These are phyloP conservation scores for Venturia carpophila DNA, from an alignment of 2,329 filamentous ascomycete species.

Conservation along the genomic window DNA sequence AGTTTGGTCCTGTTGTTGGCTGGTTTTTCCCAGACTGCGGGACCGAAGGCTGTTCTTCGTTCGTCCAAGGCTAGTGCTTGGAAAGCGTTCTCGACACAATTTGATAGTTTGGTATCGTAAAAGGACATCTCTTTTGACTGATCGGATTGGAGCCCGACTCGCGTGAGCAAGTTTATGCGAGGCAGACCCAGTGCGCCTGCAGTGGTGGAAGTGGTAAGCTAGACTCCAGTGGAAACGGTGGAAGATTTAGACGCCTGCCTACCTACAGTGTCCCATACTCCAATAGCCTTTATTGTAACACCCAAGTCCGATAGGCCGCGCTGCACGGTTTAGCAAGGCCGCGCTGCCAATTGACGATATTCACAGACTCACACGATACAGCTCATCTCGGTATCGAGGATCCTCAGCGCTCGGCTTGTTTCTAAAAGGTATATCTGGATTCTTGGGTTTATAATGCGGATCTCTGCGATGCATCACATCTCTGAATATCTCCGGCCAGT, in stretches of 20 bases:
- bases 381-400: constrained; percentile 37
- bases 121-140: constrained; percentile 36
- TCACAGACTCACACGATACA: constrained; percentile 26
- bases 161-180: constrained; percentile 35
- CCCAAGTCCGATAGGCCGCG: constrained; percentile 28
- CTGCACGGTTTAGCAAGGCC: constrained; percentile 12
- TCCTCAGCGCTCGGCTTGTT: constrained; percentile 39
- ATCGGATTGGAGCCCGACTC: constrained; percentile 29
- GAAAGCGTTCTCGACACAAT: constrained; percentile 37
- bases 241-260: neutral
- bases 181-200: constrained; percentile 37
- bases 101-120: constrained; percentile 40
- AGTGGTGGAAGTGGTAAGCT: constrained; percentile 2
- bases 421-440: constrained; percentile 40
- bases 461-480: constrained; percentile 40
- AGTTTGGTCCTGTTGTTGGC: constrained; percentile 37
- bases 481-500: constrained; percentile 40
- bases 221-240: neutral
- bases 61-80: constrained; percentile 40
- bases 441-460: constrained; percentile 36
- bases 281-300: constrained; percentile 36
- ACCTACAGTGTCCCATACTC: constrained; percentile 40
- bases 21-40: constrained; percentile 38
- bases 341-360: constrained; percentile 7
- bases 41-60: constrained; percentile 33